phyloP scores from a whole-genome alignment of 140 eudicot genomes.

The Anethum foeniculum region DNA sequence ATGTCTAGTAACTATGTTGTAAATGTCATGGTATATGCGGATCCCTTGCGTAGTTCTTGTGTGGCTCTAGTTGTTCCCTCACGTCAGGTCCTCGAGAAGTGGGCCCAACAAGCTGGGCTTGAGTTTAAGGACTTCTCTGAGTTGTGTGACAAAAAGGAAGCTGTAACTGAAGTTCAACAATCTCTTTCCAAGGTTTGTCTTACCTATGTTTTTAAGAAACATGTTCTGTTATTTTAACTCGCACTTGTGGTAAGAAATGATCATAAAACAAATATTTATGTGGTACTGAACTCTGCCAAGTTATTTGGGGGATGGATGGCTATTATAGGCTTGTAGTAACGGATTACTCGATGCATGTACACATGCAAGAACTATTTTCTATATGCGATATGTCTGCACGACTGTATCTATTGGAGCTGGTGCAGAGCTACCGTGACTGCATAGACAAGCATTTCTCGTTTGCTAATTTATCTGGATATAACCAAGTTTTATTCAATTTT shows the following conservation, averaged over 20 bases:
- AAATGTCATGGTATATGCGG: constrained; percentile 76
- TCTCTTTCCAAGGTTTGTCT: constrained; percentile 68
- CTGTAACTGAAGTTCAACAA: constrained; percentile 66
- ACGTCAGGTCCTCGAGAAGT: constrained; percentile 64
- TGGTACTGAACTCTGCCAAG: not conserved
- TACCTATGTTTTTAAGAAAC: not conserved
- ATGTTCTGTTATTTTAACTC: not conserved
- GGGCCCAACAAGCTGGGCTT: constrained; percentile 74
- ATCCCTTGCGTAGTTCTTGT: constrained; percentile 75
- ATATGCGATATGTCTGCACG: not conserved
- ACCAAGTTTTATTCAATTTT: not conserved
- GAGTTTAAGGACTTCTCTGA: constrained; percentile 47
- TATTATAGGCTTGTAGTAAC: not conserved
- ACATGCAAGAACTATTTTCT: not conserved
- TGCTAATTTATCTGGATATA: not conserved
- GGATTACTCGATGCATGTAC: not conserved
- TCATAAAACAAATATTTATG: not conserved
- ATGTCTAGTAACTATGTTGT: constrained; percentile 66
- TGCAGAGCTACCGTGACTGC: not conserved
- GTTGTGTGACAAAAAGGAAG: constrained; percentile 60
- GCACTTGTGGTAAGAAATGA: not conserved
- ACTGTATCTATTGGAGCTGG: not conserved
- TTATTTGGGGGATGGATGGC: not conserved
- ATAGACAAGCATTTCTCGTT: not conserved
- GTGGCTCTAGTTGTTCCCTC: constrained; percentile 80